Evolutionary conservation across 2,329 filamentous ascomycete species (phyloP), one percentile per base, ranked within the genome.

Genomic region (Aspergillus pseudotamarii): DNA sequence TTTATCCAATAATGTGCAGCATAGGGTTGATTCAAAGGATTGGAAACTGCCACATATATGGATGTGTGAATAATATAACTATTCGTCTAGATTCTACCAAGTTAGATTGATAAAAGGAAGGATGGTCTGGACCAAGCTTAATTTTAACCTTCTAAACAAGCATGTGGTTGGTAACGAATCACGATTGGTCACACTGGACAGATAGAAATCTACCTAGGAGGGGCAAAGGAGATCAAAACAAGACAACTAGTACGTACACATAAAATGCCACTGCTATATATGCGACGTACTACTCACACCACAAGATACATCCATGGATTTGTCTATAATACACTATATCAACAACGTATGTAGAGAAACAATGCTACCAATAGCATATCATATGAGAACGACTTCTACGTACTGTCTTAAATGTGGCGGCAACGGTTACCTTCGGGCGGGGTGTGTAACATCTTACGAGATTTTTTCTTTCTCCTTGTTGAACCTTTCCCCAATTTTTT

Each of bases 391-490:
- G 9, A n/a, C 16, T 12, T 10, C 14, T 41, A 41, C 38, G 14
- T 3, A 4, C 5, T 32, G 26, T 26, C 26, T 36, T 12, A 8
- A 23, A 34, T 10, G 51, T 54, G 51, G 51, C 51, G 30, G 30
- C 58, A 59, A 36, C 69, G 71, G 71, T 46, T 72, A 72, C 59
- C 65, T 36, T 68, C 69, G 69, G 69, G 63, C 60, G 66, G 65
- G 65, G 66, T 62, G 66, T 63, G 61, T 32, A 61, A 48, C 41
- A 26, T 59, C 56, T 65, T 65, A 64, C 62, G 64, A 66, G 62
- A 64, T 64, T 62, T 64, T 63, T 66, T 62, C 48, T 21, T 46
- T 30, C 14, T 48, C 32, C 38, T 38, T 19, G 38, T 61, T 61
- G 55, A 55, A 46, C 26, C 50, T 21, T 26, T 19, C 36, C 32